Evolutionary conservation across 2,329 filamentous ascomycete species (phyloP), one percentile per base, ranked within the genome.

Genomic region (Orbilia javanica): DNA sequence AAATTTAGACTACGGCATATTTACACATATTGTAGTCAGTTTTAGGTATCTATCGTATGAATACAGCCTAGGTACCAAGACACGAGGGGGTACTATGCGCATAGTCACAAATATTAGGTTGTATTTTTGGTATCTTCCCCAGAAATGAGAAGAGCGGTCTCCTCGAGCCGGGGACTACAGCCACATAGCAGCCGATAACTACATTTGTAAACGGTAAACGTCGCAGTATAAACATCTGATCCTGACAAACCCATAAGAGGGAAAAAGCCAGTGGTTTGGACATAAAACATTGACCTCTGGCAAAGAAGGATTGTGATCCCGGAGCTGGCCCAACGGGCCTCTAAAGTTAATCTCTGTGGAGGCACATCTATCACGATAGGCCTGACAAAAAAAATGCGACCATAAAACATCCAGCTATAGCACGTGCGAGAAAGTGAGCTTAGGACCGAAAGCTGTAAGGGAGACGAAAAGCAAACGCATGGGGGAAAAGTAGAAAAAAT

Each of bases 261-360:
- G 10, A 27, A 42, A 60, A 57, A 57, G 52, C 55, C 34, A 60
- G 13, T 60, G 31, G 27, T 31, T 60, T 39, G 10, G 42, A 60
- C 34, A 60, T 60, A 39, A 60, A 60, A 60, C 31, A 25, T 13
- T n/a, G 34, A 15, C 34, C 34, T 42, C 34, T 42, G 20, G 20
- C 36, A 60, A 25, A 27, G 18, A 60, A 18, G 55, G 15, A 60
- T 27, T 31, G 20, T 42, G 15, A 10, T 39, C 18, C 27, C 20
- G 15, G 42, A 25, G n/a, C 3, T 18, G 34, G 13, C 34, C 55
- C 42, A 34, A 4, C 34, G 10, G 25, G 10, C 55, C 31, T 57
- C 31, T 29, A 29, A 22, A 22, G 29, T 57, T 57, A 34, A 57
- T 36, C 52, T 29, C 4, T 22, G 18, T 60, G 10, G 34, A 60